Evolutionary conservation across 225 moss, liverwort and hornwort genomes (phyloP).

Genomic region (Pseudisothecium myosuroides): DNA sequence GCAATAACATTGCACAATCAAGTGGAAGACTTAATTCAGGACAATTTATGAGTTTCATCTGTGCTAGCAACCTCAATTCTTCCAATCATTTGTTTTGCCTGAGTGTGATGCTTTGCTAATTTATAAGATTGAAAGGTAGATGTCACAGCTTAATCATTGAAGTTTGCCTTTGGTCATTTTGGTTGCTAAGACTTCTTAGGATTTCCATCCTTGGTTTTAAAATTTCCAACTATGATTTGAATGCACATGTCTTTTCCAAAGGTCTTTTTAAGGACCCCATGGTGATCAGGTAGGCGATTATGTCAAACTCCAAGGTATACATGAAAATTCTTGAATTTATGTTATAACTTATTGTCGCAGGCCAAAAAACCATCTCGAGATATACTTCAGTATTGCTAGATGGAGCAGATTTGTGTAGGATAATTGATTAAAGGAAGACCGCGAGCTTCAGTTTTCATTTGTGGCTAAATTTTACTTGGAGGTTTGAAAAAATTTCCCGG

Average conservation of each 20-base stretch:
- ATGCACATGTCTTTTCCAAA: background rate
- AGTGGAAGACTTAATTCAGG: rapidly evolving
- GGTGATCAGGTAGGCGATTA: background rate
- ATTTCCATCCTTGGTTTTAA: background rate
- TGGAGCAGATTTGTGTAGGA: background rate
- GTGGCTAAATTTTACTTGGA: background rate
- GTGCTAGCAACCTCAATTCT: background rate
- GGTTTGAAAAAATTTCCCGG: background rate
- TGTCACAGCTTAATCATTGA: background rate
- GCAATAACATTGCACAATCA: background rate
- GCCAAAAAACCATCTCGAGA: background rate
- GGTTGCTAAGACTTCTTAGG: background rate
- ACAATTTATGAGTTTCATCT: background rate
- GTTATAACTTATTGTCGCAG: background rate
- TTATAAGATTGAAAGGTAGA: background rate
- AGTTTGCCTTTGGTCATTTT: no score
- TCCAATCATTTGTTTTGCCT: background rate
- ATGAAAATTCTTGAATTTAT: background rate
- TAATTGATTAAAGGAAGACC: background rate
- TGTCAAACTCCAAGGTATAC: background rate
- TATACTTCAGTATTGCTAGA: background rate
- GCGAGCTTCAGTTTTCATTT: background rate
- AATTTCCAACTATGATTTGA: background rate
- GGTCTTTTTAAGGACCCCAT: background rate
- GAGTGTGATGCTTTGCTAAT: background rate